Percentiles rank a stretch among this genome's conserved stretches.
These are phyloP conservation scores for Penicillium subrubescens DNA, from an alignment of 495 filamentous ascomycete genomes.

Conservation along the genomic window DNA sequence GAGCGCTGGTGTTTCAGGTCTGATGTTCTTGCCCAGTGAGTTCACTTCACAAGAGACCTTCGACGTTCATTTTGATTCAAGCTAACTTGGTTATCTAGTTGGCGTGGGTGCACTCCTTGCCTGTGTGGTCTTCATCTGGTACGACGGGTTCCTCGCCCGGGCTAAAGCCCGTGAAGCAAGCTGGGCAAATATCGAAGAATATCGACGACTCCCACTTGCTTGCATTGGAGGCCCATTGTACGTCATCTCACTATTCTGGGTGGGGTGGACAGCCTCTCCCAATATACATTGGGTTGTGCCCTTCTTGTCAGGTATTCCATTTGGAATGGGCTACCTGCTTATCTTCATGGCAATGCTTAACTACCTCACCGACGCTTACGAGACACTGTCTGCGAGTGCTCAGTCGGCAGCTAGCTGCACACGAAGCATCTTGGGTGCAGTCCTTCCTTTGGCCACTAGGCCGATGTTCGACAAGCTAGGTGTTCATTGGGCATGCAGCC, in stretches of 20 bases:
- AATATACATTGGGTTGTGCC: conserved; percentile 45
- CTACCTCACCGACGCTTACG: conserved; percentile 51
- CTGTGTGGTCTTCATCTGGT: conserved; percentile 41
- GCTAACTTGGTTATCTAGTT: conserved; percentile 21
- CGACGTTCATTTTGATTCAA: background rate
- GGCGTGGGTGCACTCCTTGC: conserved; percentile 36
- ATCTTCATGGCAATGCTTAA: conserved; percentile 53
- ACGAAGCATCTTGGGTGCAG: conserved; percentile 43
- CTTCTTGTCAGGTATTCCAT: conserved; percentile 40
- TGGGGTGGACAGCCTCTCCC: conserved; percentile 42
- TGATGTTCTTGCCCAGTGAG: conserved; percentile 42
- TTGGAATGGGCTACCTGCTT: conserved; percentile 42
- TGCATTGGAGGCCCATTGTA: conserved; percentile 43
- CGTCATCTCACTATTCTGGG: conserved; percentile 42
- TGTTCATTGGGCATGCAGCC: conserved; percentile 44
- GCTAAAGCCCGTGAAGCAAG: conserved; percentile 37
- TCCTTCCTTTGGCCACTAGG: conserved; percentile 45
- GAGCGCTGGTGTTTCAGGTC: conserved; percentile 37
- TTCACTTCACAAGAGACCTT: background rate
- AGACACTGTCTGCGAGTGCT: conserved; percentile 44
- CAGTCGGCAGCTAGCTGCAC: conserved; percentile 44
- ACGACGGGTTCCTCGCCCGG: conserved; percentile 38
- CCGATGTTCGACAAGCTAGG: conserved; percentile 45
- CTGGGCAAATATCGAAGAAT: conserved; percentile 44
- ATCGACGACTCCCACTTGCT: conserved; percentile 43